Evolutionary conservation across 2,329 filamentous ascomycete genomes (phyloP).

Genomic region (Fusarium mexicanum): DNA sequence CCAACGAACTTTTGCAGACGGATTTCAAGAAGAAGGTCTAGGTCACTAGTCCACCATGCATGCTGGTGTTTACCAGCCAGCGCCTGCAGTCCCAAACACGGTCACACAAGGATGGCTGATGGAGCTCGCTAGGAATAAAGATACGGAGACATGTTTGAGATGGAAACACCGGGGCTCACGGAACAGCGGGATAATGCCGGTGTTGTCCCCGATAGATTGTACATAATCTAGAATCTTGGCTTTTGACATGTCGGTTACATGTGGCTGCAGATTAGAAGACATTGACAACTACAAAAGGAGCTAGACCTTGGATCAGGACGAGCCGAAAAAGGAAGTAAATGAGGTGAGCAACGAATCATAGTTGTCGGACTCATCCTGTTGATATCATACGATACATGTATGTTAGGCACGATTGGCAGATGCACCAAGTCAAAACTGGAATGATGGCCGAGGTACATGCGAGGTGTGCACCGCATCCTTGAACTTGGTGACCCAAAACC

Average conservation of each 20-base stretch:
- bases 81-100: rapidly evolving
- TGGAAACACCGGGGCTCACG: rapidly evolving
- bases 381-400: background rate
- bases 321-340: background rate
- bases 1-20: background rate
- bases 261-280: no score
- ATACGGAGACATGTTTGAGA: background rate
- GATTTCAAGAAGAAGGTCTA: background rate
- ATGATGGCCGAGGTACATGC: background rate
- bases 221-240: background rate
- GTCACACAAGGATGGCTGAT: background rate
- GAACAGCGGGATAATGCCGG: background rate
- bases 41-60: background rate
- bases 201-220: rapidly evolving
- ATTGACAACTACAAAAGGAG: no score
- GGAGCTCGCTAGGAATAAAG: background rate
- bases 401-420: background rate
- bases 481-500: no score
- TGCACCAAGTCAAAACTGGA: background rate
- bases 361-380: no score
- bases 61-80: no score
- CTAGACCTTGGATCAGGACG: rapidly evolving
- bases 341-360: rapidly evolving
- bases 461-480: no score
- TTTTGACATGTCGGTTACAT: background rate